A percentile compares a stretch with the other conserved stretches of the same genome.
phyloP scores from a whole-genome alignment of 306 rosid species.

The Lathyrus aphaca region DNA sequence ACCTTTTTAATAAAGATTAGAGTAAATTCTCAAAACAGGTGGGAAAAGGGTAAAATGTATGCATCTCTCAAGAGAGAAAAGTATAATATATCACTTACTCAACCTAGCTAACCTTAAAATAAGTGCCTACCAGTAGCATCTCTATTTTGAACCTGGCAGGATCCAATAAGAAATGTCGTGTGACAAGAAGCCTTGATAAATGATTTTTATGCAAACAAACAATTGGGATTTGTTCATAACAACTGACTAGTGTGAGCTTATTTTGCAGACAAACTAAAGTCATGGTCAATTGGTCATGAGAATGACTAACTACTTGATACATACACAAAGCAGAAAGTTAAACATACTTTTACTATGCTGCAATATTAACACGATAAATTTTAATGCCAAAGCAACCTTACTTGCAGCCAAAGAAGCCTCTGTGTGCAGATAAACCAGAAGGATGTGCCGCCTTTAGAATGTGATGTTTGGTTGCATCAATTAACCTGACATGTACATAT shows the following conservation, averaged over 20 bases:
- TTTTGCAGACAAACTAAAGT: conserved; percentile 9
- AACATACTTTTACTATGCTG: background rate
- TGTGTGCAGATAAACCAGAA: conserved; percentile 91
- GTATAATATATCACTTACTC: background rate
- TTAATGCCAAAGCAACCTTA: conserved; percentile 39
- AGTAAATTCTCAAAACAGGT: background rate
- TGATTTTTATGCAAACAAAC: background rate
- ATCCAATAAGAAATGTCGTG: conserved; percentile 3
- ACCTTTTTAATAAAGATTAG: background rate
- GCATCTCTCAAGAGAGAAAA: background rate
- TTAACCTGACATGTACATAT: conserved; percentile 60
- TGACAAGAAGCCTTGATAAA: background rate
- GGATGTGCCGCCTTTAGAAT: conserved; percentile 93
- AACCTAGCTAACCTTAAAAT: background rate
- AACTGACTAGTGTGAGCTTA: background rate
- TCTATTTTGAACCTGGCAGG: background rate
- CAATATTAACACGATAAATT: background rate
- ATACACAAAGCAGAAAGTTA: conserved; percentile 19
- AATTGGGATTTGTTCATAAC: conserved; percentile 9
- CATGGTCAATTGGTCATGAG: conserved; percentile 14
- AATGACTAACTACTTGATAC: conserved; percentile 7
- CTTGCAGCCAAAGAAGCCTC: conserved; percentile 99
- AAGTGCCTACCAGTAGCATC: background rate
- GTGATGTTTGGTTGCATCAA: conserved; percentile 81
- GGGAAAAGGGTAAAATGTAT: background rate